A percentile compares a stretch with the other conserved stretches of the same genome.
Conservation (phyloP, 2,329 filamentous ascomycete genomes). For the Xylariaceae sp. region DNA sequence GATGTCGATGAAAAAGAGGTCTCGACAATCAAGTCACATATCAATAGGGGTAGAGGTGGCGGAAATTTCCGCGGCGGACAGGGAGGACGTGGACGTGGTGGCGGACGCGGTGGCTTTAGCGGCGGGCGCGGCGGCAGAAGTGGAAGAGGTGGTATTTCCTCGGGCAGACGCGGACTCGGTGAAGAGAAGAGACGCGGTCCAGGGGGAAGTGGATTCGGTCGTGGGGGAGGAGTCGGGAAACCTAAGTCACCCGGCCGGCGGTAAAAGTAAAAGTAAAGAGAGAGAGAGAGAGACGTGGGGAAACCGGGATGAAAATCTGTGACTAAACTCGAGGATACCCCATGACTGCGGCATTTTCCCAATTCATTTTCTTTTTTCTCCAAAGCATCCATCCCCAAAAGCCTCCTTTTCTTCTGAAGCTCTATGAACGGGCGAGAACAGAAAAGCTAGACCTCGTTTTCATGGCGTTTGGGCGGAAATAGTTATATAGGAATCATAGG, state of each 20-base stretch:
- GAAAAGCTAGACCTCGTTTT: neutral
- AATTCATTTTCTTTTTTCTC: too few relatives aligned
- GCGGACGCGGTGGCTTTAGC: conserved; percentile 18
- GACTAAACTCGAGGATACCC: conserved; percentile 16
- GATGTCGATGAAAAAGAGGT: conserved; percentile 46
- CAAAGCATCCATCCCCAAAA: too few relatives aligned
- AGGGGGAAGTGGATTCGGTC: conserved; percentile 28
- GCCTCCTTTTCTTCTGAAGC: neutral
- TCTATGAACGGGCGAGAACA: neutral
- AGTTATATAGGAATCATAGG: conserved; percentile 5
- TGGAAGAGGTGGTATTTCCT: conserved; percentile 35
- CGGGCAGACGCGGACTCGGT: conserved; percentile 47
- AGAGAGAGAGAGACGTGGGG: too few relatives aligned
- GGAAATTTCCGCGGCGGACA: conserved; percentile 24
- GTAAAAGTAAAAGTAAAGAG: conserved; percentile 9
- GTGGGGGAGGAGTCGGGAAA: conserved; percentile 37
- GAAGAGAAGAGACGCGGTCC: conserved; percentile 43
- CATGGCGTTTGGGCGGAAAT: conserved; percentile 11
- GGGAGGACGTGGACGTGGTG: conserved; percentile 16
- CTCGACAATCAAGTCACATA: conserved; percentile 47
- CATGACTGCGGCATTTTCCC: neutral
- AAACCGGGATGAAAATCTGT: neutral
- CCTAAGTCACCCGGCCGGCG: conserved; percentile 31
- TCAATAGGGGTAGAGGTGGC: conserved; percentile 32
- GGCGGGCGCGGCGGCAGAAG: conserved; percentile 29